Evolutionary conservation across 805 yeast species (phyloP).

Genomic region (Schwanniomyces vanrijiae): DNA sequence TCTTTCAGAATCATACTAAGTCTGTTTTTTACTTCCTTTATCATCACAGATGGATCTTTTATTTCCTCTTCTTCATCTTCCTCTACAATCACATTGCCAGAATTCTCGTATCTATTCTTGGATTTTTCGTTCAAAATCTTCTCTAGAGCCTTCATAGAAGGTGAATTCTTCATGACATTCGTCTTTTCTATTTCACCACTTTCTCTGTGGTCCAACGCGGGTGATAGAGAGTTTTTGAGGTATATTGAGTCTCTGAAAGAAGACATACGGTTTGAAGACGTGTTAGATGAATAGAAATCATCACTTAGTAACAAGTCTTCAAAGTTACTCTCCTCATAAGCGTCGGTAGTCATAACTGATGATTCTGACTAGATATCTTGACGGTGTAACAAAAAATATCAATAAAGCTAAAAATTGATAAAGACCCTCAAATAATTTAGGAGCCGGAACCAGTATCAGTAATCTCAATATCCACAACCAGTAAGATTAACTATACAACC

Average conservation of each 20-base stretch:
- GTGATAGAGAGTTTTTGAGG: constrained; percentile 25
- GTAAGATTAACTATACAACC: not conserved
- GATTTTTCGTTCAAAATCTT: constrained; percentile 24
- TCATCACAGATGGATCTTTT: not conserved
- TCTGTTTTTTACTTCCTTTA: not conserved
- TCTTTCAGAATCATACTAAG: not conserved
- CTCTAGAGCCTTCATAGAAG: constrained; percentile 43
- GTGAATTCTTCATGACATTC: constrained; percentile 36
- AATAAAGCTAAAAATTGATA: not conserved
- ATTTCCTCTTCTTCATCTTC: constrained; percentile 9
- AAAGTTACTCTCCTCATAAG: constrained; percentile 13
- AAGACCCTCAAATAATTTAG: not conserved
- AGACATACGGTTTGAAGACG: constrained; percentile 20
- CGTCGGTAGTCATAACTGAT: not conserved
- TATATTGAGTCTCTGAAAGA: constrained; percentile 27
- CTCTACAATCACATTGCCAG: constrained; percentile 7
- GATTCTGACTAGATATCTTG: not conserved
- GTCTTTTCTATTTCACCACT: constrained; percentile 16
- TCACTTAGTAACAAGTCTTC: constrained; percentile 35
- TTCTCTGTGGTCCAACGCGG: constrained; percentile 22
- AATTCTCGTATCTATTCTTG: not conserved
- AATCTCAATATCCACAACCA: not conserved
- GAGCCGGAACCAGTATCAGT: not conserved
- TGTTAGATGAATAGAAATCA: constrained; percentile 31
- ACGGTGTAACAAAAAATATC: not conserved